These are phyloP conservation scores for Tieghemostelium lacteum DNA, from an alignment of 78 protist genomes.

Conservation along the genomic window DNA sequence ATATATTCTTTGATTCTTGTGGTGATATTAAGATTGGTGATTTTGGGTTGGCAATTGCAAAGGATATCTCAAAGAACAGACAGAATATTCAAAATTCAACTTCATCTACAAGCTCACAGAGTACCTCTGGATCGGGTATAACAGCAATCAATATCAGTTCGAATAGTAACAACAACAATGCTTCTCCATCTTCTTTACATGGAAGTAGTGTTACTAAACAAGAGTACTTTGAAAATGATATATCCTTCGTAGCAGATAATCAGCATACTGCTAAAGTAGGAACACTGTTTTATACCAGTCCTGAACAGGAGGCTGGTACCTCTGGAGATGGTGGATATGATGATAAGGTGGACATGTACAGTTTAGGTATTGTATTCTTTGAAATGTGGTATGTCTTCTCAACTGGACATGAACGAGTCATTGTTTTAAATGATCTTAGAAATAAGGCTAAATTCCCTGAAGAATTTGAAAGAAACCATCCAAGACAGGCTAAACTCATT, in stretches of 20 bases:
- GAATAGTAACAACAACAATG: not conserved
- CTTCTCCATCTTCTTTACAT: not conserved
- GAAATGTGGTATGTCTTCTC: constrained; percentile 86
- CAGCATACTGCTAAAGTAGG: constrained; percentile 76
- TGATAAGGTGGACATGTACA: constrained; percentile 85
- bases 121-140: not conserved
- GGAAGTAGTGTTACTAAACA: not conserved
- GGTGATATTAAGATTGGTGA: constrained; percentile 84
- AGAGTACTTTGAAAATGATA: not conserved
- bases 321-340: constrained; percentile 73
- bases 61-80: not conserved
- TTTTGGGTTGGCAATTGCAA: constrained; percentile 49
- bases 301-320: constrained; percentile 74
- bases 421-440: constrained; percentile 33
- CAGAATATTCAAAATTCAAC: not conserved
- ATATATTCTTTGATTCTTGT: constrained; percentile 74
- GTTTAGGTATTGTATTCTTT: constrained; percentile 88
- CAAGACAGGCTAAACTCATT: constrained; percentile 78
- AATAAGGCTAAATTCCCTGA: constrained; percentile 62
- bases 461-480: constrained; percentile 76
- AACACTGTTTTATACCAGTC: constrained; percentile 68
- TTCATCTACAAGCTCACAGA: not conserved
- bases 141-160: not conserved
- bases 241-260: not conserved
- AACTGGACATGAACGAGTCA: constrained; percentile 83